Evolutionary conservation across 805 yeast genomes (phyloP).

Genomic region (Cephaloascus fragrans): DNA sequence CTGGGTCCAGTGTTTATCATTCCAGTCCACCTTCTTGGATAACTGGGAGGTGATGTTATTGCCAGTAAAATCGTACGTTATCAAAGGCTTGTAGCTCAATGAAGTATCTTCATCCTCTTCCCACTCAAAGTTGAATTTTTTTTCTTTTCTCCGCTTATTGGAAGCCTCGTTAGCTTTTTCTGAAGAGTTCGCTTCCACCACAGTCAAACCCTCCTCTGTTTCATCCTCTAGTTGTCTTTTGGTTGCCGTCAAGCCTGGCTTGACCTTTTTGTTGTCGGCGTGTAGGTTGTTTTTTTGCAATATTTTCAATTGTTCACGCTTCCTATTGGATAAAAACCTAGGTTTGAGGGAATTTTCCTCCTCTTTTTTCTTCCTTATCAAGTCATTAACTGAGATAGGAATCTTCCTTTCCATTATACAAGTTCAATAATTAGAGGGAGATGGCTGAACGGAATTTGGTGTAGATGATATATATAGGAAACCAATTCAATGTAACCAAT

Average conservation of each 20-base stretch:
- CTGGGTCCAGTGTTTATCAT: constrained; percentile 51
- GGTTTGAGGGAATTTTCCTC: constrained; percentile 14
- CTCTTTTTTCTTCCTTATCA: constrained; percentile 15
- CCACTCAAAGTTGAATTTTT: constrained; percentile 64
- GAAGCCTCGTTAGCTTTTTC: too few relatives aligned
- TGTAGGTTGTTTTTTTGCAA: not conserved
- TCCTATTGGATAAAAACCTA: constrained; percentile 35
- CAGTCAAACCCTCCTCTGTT: too few relatives aligned
- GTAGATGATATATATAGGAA: too few relatives aligned
- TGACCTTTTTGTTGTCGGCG: not conserved
- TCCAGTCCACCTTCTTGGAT: constrained; percentile 6
- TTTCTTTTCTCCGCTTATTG: constrained; percentile 7
- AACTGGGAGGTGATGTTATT: not conserved
- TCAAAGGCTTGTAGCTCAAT: constrained; percentile 29
- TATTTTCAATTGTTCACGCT: constrained; percentile 25
- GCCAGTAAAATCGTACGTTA: constrained; percentile 6
- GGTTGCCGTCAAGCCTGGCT: too few relatives aligned
- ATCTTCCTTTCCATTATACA: too few relatives aligned
- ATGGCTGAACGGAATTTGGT: too few relatives aligned
- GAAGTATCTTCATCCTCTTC: constrained; percentile 58
- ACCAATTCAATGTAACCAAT: too few relatives aligned
- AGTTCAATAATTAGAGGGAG: too few relatives aligned
- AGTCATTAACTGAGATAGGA: constrained; percentile 26
- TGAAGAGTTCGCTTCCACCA: too few relatives aligned
- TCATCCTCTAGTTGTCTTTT: too few relatives aligned